Conservation (phyloP, 805 yeast species). For the Yueomyces sinensis region DNA sequence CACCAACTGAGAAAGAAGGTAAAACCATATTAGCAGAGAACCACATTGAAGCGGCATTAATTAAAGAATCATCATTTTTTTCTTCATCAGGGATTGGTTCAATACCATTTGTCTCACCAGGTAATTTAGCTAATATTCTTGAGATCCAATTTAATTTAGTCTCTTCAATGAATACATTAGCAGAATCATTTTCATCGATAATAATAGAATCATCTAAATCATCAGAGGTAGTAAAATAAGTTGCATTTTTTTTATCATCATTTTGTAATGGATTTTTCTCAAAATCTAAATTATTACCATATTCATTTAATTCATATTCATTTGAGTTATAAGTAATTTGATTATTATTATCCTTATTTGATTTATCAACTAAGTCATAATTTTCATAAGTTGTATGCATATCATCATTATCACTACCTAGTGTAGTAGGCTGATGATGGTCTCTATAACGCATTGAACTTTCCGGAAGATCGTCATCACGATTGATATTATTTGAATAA, state of each 20-base stretch:
- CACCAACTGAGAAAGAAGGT: slow-evolving; percentile 73
- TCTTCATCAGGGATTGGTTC: slow-evolving; percentile 72
- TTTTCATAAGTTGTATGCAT: too few species aligned
- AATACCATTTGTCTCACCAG: slow-evolving; percentile 60
- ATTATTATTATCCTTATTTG: too few species aligned
- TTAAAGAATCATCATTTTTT: slow-evolving; percentile 50
- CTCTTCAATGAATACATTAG: neutral
- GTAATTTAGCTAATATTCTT: slow-evolving; percentile 15
- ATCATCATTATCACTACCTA: too few species aligned
- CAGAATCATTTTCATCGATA: too few species aligned
- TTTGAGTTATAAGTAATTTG: too few species aligned
- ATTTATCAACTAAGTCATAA: too few species aligned
- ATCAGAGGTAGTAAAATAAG: neutral
- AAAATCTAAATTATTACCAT: neutral
- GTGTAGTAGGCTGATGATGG: too few species aligned
- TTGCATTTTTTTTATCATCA: neutral
- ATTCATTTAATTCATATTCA: neutral
- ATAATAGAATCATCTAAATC: too few species aligned
- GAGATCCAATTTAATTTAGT: slow-evolving; percentile 13
- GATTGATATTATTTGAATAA: too few species aligned
- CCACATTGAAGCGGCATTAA: slow-evolving; percentile 81
- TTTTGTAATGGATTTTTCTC: neutral
- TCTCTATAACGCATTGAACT: too few species aligned
- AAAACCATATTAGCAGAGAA: slow-evolving; percentile 79
- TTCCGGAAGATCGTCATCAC: too few species aligned